phyloP scores from a whole-genome alignment of 1,139 yeast genomes.

The Suhomyces yuchorum region DNA sequence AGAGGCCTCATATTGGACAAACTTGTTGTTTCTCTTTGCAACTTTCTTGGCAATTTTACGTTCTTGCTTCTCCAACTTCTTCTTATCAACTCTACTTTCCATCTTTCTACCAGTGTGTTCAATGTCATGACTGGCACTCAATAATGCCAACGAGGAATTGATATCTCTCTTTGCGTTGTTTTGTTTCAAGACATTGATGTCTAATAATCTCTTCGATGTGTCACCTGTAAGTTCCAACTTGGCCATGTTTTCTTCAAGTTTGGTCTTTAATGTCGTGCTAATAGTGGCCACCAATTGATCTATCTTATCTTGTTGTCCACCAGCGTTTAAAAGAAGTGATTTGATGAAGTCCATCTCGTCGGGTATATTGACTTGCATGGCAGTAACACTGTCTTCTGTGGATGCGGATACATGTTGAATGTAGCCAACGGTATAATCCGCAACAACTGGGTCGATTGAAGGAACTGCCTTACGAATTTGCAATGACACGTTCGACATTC shows the following conservation, averaged over 20 bases:
- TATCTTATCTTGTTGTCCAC: constrained; percentile 66
- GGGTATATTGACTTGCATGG: constrained; percentile 68
- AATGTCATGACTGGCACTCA: constrained; percentile 78
- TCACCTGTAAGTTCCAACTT: constrained; percentile 71
- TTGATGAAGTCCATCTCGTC: constrained; percentile 68
- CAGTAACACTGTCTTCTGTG: constrained; percentile 79
- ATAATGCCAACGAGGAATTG: constrained; percentile 67
- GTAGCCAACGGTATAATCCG: constrained; percentile 90
- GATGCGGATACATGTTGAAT: constrained; percentile 73
- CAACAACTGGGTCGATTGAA: constrained; percentile 82
- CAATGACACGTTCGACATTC: constrained; percentile 56
- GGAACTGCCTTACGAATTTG: constrained; percentile 91
- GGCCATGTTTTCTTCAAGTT: constrained; percentile 70
- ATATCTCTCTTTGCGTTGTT: constrained; percentile 71
- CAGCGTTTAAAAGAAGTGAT: constrained; percentile 72
- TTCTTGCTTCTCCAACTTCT: constrained; percentile 96
- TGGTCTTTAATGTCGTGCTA: constrained; percentile 50
- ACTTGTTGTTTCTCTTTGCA: constrained; percentile 87
- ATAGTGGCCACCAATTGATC: constrained; percentile 48
- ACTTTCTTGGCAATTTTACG: constrained; percentile 95
- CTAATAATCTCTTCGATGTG: constrained; percentile 78
- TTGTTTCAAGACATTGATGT: constrained; percentile 59
- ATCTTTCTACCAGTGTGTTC: constrained; percentile 90
- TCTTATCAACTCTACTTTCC: constrained; percentile 93
- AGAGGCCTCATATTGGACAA: constrained; percentile 91